phyloP scores from a whole-genome alignment of 1,139 yeast genomes.

The Saccharomycopsis phalli region DNA sequence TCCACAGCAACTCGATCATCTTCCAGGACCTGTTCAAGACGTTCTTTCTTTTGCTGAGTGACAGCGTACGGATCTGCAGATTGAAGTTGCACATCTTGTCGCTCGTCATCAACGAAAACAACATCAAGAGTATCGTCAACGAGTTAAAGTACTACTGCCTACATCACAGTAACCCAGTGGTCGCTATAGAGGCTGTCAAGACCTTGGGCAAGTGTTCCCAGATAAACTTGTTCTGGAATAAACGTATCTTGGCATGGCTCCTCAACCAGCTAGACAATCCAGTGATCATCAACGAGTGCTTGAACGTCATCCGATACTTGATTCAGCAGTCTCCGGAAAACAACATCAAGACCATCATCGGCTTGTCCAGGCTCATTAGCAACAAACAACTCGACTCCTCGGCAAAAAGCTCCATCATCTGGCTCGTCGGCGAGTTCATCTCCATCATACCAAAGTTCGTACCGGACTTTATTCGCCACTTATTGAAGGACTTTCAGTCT shows the following conservation, averaged over 20 bases:
- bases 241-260: slow-evolving; percentile 36
- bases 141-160: slow-evolving; percentile 63
- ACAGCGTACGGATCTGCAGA: slow-evolving; percentile 37
- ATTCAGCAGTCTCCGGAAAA: slow-evolving; percentile 52
- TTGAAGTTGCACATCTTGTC: slow-evolving; percentile 62
- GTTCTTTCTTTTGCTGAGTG: slow-evolving; percentile 57
- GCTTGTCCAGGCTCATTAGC: slow-evolving; percentile 28
- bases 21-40: slow-evolving; percentile 31
- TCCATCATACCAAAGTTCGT: slow-evolving; percentile 44
- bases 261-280: slow-evolving; percentile 32
- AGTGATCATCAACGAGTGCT: slow-evolving; percentile 44
- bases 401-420: slow-evolving; percentile 78
- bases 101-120: slow-evolving; percentile 43
- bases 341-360: slow-evolving; percentile 35
- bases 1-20: slow-evolving; percentile 25
- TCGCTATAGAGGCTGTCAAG: slow-evolving; percentile 49
- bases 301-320: slow-evolving; percentile 61
- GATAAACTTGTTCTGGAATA: slow-evolving; percentile 28
- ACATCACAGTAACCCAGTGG: slow-evolving; percentile 29
- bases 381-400: slow-evolving; percentile 29
- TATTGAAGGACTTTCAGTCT: slow-evolving; percentile 47
- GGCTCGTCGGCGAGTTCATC: slow-evolving; percentile 84
- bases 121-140: slow-evolving; percentile 43
- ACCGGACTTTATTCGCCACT: slow-evolving; percentile 65
- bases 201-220: slow-evolving; percentile 50